A percentile compares a stretch with the other conserved stretches of the same genome.
These are phyloP conservation scores for Warburgia ugandensis DNA, from an alignment of 164 flowering plant species.

Conservation along the genomic window DNA sequence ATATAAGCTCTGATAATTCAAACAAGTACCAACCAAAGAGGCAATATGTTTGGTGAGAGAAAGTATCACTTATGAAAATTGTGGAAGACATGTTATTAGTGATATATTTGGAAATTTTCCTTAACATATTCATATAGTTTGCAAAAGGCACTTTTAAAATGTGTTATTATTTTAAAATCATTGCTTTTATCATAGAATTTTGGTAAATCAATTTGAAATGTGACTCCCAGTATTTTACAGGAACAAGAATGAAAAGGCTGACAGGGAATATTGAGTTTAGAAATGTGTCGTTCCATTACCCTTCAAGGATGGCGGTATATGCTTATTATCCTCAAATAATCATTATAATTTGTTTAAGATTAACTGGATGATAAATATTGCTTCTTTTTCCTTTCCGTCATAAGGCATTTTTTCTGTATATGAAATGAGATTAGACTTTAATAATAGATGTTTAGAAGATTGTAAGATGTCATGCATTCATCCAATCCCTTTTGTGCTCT, in stretches of 20 bases:
- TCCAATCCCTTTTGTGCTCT: too few relatives aligned
- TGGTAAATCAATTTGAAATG: too few relatives aligned
- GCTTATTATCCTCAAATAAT: background rate
- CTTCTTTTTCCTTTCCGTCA: background rate
- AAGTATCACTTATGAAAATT: background rate
- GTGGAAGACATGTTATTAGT: background rate
- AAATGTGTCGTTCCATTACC: conserved; percentile 62
- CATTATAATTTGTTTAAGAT: background rate
- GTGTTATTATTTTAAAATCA: background rate
- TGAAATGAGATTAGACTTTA: too few relatives aligned
- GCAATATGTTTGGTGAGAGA: background rate
- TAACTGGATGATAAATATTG: background rate
- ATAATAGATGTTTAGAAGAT: too few relatives aligned
- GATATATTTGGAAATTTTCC: background rate
- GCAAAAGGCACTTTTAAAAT: background rate
- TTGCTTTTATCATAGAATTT: conserved; percentile 1
- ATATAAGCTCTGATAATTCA: background rate
- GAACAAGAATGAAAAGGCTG: conserved; percentile 49
- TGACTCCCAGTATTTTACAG: conserved; percentile 39
- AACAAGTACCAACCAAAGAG: background rate
- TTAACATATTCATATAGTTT: background rate
- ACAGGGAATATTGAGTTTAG: conserved; percentile 62
- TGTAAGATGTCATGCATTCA: too few relatives aligned
- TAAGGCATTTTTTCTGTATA: too few relatives aligned
- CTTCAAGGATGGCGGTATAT: conserved; percentile 60